Evolutionary conservation across 2,329 filamentous ascomycete species (phyloP), one percentile per base, ranked within the genome.

Genomic region (Verticillium tricorpus): DNA sequence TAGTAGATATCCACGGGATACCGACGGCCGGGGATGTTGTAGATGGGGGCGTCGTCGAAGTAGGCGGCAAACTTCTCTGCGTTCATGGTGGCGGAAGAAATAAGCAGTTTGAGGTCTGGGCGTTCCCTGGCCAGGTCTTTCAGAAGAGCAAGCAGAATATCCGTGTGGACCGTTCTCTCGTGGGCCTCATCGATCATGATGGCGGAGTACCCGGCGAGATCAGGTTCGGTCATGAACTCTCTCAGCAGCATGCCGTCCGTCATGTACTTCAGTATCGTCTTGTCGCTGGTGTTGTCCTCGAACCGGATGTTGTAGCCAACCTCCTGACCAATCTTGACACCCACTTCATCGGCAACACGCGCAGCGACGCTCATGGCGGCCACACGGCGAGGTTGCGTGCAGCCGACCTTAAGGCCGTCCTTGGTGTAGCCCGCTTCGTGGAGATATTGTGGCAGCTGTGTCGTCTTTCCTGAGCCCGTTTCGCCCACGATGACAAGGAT

Each of bases 151-250:
- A 97, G 85, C 8, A 97, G 77, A 61, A 99, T 93, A 74, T 99
- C 95, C 0, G 94, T 97, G 60, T 92, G 88, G 0, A 98, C 84
- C 0, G 92, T 97, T 67, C 95, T 84, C 73, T 99, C 95, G 84
- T 99, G 95, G 0, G 95, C 95, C 74, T 99, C 95, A 72, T 99
- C 95, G 61, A 99, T 94, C 89, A 99, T 97, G 65, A 99, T 77
- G 14, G 89, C 91, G 5, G 91, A 91, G 69, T 98, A 98, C 17
- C 87, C 87, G 1, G 87, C 85, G 6, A 98, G 79, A 67, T 94
- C 88, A 0, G 94, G 93, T 69, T 96, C 92, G 0, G 92, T 94
- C 78, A 97, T 86, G 66, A 97, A 90, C 72, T 97, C 92, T 71
- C 93, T 85, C 34, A 98, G 80, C 45, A 98, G 80, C 90, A 98